phyloP scores from a whole-genome alignment of 1,284 basidiomycete species.

The Polyporus tsugae region DNA sequence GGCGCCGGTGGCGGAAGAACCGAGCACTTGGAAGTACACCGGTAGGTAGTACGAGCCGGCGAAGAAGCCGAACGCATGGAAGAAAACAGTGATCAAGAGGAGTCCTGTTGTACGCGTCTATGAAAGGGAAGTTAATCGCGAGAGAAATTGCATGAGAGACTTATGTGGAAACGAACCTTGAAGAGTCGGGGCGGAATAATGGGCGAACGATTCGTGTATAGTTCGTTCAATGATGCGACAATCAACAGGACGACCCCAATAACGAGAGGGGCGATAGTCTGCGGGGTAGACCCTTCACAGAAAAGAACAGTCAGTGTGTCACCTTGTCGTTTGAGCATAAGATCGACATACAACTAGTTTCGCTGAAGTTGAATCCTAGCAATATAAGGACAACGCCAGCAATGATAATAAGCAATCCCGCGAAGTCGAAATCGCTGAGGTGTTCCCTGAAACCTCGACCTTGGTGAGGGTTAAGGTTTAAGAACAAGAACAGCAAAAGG shows the following conservation, averaged over 20 bases:
- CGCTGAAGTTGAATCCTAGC: conserved; percentile 84
- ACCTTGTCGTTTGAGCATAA: background rate
- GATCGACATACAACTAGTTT: conserved; percentile 62
- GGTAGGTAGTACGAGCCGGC: conserved; percentile 74
- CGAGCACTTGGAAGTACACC: conserved; percentile 82
- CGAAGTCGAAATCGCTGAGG: conserved; percentile 76
- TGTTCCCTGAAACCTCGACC: conserved; percentile 66
- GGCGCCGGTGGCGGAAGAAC: conserved; percentile 76
- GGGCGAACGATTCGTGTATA: conserved; percentile 75
- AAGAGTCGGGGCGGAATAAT: conserved; percentile 87
- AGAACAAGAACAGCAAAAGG: conserved; percentile 76
- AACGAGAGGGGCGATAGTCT: conserved; percentile 79
- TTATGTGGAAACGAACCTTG: conserved; percentile 50
- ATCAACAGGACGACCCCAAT: conserved; percentile 72
- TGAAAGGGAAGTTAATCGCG: background rate
- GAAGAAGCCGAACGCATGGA: conserved; percentile 79
- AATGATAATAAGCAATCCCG: conserved; percentile 78
- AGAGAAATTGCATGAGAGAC: background rate
- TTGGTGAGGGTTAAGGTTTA: conserved; percentile 83
- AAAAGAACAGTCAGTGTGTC: background rate
- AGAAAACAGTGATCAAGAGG: conserved; percentile 55
- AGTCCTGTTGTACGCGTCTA: conserved; percentile 16
- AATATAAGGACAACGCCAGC: conserved; percentile 78
- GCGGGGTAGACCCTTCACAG: conserved; percentile 45
- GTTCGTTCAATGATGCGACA: conserved; percentile 68